Percentiles rank a stretch among this genome's conserved stretches.
Conservation (phyloP, 495 filamentous ascomycete genomes). For the Lepraria neglecta region DNA sequence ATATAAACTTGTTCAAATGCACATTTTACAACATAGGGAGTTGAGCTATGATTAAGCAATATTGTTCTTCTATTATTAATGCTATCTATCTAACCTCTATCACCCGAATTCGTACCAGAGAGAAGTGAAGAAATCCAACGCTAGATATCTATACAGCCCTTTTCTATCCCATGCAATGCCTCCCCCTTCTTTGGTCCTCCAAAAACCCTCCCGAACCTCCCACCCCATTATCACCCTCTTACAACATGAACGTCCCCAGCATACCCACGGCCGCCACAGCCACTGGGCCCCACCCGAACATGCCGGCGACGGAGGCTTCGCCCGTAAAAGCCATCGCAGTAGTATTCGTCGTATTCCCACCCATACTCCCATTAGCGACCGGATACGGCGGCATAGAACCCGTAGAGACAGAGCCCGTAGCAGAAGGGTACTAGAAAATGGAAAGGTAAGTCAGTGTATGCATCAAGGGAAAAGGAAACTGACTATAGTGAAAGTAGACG, state of each 20-base stretch:
- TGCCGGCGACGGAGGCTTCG: background rate
- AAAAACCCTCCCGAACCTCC: too few species aligned
- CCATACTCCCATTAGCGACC: background rate
- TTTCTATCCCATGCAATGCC: too few species aligned
- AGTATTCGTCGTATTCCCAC: constrained; percentile 11
- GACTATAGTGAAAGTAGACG: background rate
- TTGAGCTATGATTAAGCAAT: too few species aligned
- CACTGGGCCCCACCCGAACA: background rate
- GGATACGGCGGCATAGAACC: constrained; percentile 11
- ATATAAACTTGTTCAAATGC: too few species aligned
- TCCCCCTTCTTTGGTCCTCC: too few species aligned
- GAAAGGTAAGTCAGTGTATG: background rate
- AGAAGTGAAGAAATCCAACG: too few species aligned
- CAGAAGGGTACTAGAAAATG: background rate
- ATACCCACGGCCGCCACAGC: background rate
- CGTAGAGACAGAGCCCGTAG: background rate
- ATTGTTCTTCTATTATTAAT: too few species aligned
- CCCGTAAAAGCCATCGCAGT: constrained; percentile 17
- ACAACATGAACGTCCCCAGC: background rate
- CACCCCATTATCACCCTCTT: too few species aligned
- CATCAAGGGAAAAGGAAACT: background rate
- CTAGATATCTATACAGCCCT: too few species aligned
- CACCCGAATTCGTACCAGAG: too few species aligned
- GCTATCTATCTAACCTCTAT: background rate
- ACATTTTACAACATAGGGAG: too few species aligned